Evolutionary conservation across 352 stramenopile species (phyloP).

Genomic region (Thraustochytrium striatum): DNA sequence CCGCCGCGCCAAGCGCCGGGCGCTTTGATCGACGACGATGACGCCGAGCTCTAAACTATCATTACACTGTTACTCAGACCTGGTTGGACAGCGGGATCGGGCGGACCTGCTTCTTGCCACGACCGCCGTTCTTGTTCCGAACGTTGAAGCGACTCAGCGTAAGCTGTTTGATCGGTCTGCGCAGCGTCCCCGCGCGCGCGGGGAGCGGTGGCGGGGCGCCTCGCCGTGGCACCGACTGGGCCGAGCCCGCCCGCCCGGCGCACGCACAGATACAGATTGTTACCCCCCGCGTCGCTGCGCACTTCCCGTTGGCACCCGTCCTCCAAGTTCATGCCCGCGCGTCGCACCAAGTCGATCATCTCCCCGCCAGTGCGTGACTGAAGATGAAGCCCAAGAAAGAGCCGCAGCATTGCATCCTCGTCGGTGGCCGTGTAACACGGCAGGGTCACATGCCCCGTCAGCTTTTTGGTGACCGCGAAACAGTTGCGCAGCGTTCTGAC

Average conservation of each 20-base stretch:
- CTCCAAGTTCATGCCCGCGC: neutral
- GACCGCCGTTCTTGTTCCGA: too few species aligned
- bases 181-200: too few species aligned
- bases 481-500: neutral
- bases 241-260: neutral
- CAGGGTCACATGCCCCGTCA: neutral
- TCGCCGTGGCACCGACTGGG: too few species aligned
- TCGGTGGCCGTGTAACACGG: neutral
- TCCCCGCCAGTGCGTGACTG: neutral
- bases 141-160: too few species aligned
- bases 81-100: too few species aligned
- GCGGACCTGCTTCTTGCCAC: too few species aligned
- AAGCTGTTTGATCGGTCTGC: too few species aligned
- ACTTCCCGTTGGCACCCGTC: neutral
- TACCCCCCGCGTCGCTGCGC: neutral
- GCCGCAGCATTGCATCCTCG: neutral
- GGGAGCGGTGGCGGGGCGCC: too few species aligned
- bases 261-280: neutral
- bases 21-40: neutral
- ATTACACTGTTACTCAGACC: neutral
- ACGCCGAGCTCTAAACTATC: neutral
- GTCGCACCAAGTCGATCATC: neutral
- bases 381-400: neutral
- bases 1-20: neutral
- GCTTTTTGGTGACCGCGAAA: neutral